Base-by-base conservation (phyloP, 176 grass and related monocot genomes). In the Avena sativa region DNA sequence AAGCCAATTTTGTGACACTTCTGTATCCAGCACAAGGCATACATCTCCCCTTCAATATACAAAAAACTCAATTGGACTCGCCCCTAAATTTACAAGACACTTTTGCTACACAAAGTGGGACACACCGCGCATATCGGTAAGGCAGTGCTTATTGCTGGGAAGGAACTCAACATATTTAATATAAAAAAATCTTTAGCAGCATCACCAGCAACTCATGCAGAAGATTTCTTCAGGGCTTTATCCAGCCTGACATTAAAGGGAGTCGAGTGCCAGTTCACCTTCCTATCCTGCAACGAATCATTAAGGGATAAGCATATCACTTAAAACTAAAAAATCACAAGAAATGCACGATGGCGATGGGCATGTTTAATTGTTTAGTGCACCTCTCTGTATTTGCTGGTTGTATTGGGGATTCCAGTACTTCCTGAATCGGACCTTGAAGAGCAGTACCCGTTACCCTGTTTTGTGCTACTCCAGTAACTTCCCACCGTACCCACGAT, bases 401-500 rank as follows among this genome's bases (percentile, higher is more conserved):
- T 93, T 65, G 91, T 65, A 69, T 95, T 92, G 79, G 93, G 91
- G 14, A 89, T 91, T 62, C 93, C 93, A 79, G 75, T 87, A 36
- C 51, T 59, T 71, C 53, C 91, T 78, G 83, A 87, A 75, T 78
- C 81, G 12, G 91, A 85, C 81, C 11, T 86, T 87, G 86, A 84
- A 82, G 90, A 87, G 76, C 76, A 87, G 43, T 68, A 26, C 32
- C 1, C 71, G 28, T 30, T 88, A 23, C 56, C 76, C 34, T 87
- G 80, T 6, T 53, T 85, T 60, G 72, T 88, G 79, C 89, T 79
- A 66, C 74, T 86, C 94, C 94, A 94, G 82, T 98, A 93, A 66
- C 91, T 92, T 83, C 96, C 90, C 9, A 98, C 92, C 5, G 96
- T 90, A 91, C 93, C 92, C 44, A 96, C 44, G 59, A 96, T 96